Evolutionary conservation across 2,329 filamentous ascomycete species (phyloP).

Genomic region (Akanthomyces uredinophilus): DNA sequence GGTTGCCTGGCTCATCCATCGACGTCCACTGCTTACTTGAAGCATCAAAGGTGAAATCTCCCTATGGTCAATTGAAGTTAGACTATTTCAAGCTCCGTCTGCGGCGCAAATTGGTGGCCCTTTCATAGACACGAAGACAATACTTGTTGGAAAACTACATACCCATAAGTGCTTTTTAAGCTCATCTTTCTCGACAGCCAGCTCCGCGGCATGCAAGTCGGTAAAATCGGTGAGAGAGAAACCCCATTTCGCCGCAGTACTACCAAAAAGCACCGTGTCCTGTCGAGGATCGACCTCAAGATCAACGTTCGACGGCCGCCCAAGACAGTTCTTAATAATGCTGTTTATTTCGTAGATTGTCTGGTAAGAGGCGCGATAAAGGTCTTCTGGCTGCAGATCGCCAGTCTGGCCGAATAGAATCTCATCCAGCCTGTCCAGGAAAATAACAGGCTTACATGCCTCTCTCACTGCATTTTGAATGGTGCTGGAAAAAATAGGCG

Average conservation of each 20-base stretch:
- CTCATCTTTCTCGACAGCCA: slow-evolving; percentile 98
- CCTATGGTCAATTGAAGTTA: slow-evolving; percentile 33
- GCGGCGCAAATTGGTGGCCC: not conserved
- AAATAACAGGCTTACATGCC: not conserved
- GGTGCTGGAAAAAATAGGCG: not conserved
- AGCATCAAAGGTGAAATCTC: slow-evolving; percentile 99
- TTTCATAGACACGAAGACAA: not conserved
- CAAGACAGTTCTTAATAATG: not conserved
- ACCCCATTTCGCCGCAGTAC: slow-evolving; percentile 56
- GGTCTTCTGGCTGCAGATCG: not conserved
- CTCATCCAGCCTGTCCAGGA: not conserved
- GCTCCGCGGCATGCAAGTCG: slow-evolving; percentile 94
- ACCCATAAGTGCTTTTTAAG: slow-evolving; percentile 99
- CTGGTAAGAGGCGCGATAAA: not conserved
- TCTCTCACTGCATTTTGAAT: not conserved
- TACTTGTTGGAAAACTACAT: slow-evolving; percentile 30
- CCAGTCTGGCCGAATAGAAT: not conserved
- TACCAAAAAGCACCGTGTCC: not conserved
- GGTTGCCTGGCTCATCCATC: slow-evolving; percentile 50
- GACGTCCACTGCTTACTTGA: slow-evolving; percentile 98
- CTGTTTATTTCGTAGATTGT: not conserved
- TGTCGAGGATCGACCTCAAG: not conserved
- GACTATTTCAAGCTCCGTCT: not conserved
- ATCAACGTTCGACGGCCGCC: not conserved
- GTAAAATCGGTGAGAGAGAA: slow-evolving; percentile 99